Conservation (phyloP, 1,284 basidiomycete species). For the Mycena citricolor region DNA sequence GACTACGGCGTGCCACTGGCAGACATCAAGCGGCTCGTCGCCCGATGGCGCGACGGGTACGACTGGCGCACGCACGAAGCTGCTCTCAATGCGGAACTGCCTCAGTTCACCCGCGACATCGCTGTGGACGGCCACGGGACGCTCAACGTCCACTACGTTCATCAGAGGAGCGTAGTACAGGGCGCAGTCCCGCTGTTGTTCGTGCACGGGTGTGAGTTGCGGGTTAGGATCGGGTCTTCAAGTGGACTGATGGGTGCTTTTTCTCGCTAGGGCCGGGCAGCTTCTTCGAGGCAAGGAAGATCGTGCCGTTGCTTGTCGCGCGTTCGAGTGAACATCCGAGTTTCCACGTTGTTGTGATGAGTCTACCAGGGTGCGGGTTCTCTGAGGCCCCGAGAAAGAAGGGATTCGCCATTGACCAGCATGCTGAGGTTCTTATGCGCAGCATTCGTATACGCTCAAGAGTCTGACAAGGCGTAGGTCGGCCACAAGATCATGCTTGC, state of each 20-base stretch:
- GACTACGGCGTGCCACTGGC: constrained; percentile 49
- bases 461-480: constrained; percentile 10
- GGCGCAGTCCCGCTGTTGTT: constrained; percentile 52
- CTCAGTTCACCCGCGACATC: constrained; percentile 48
- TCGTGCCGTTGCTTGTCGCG: constrained; percentile 48
- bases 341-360: constrained; percentile 57
- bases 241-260: background rate
- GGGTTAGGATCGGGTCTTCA: background rate
- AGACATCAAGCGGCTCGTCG: constrained; percentile 43
- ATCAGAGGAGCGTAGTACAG: constrained; percentile 41
- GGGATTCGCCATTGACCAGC: constrained; percentile 35
- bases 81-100: constrained; percentile 43
- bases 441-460: background rate
- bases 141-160: constrained; percentile 51
- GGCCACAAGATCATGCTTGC: constrained; percentile 42
- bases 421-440: constrained; percentile 38
- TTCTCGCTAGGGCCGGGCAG: constrained; percentile 53
- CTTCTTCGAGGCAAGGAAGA: constrained; percentile 55
- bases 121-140: constrained; percentile 42
- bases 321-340: constrained; percentile 45
- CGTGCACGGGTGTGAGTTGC: constrained; percentile 50
- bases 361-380: constrained; percentile 58
- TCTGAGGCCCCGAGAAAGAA: constrained; percentile 43
- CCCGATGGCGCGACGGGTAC: constrained; percentile 44
- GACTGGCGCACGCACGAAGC: constrained; percentile 50